Evolutionary conservation across 1,284 basidiomycete genomes (phyloP).

Genomic region (Ustilago shanxiensis): DNA sequence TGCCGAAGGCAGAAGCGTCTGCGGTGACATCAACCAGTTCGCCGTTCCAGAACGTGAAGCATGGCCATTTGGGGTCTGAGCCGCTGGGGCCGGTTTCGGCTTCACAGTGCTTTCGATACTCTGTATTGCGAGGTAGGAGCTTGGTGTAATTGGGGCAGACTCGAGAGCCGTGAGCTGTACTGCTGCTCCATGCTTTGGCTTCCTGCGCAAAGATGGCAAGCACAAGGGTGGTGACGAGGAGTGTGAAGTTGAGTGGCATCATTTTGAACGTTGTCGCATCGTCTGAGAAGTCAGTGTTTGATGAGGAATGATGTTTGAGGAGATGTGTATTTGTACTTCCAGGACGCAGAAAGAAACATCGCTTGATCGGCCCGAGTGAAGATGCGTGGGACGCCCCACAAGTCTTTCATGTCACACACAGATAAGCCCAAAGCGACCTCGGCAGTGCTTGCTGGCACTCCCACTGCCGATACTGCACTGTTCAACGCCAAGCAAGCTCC

Average conservation of each 20-base stretch:
- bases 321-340: neutral
- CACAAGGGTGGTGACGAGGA: neutral
- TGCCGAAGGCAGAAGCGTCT: neutral
- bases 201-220: neutral
- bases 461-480: neutral
- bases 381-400: neutral
- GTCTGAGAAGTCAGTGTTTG: neutral
- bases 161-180: neutral
- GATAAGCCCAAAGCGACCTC: neutral
- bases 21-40: neutral
- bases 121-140: conserved; percentile 15
- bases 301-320: too few species aligned
- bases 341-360: neutral
- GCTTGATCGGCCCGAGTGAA: neutral
- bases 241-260: neutral
- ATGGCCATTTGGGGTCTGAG: conserved; percentile 20
- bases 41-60: conserved; percentile 17
- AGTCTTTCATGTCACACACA: neutral
- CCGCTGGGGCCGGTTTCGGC: neutral
- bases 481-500: neutral
- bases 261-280: too few species aligned
- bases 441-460: neutral
- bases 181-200: neutral
- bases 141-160: neutral
- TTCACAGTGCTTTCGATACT: conserved; percentile 24